Evolutionary conservation across 495 filamentous ascomycete species (phyloP), one percentile per base, ranked within the genome.

Genomic region (Friedmanniomyces simplex): DNA sequence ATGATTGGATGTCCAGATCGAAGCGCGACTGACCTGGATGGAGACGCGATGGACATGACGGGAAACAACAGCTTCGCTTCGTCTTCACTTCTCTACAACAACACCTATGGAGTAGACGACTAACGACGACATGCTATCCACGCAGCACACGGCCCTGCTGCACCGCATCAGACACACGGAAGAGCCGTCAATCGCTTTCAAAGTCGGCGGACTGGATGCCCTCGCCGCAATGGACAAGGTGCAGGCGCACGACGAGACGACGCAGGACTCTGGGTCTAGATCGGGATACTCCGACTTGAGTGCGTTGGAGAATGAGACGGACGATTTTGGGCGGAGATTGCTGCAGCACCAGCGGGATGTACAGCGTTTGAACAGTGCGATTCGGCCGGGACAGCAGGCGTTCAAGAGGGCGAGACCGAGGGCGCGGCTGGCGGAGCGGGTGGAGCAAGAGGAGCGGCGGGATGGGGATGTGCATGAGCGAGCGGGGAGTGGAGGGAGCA

Each of bases 241-340:
- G 30, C 52, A 49, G 32, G 57, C 43, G 16, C 54, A 62, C 37
- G 63, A 69, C 26, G 68, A 68, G 21, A 53, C 39, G 63, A 65
- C 21, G n/a, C 65, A 63, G 11, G 52, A 24, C 32, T 64, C 63
- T 28, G 63, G 57, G n/a, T 53, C 56, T 7, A 54, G 43, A 41
- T 67, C 68, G 1, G 46, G 32, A 11, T 37, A 55, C 12, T 71
- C 68, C 10, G 63, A 65, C 37, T 52, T 71, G 16, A 68, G 62
- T 12, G 54, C 54, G 7, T 46, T 70, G 46, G 69, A 72, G 51
- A 67, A 67, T 46, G 68, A 63, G 49, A 65, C 65, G 13, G 70
- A 72, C 57, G 70, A 72, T 3, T 69, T 72, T 55, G 70, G 66
- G 5, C 55, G 54, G 36, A 51, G 61, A 45, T 54, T 72, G 54